phyloP scores from a whole-genome alignment of 2,329 filamentous ascomycete species.

The Ophidiomyces ophidiicola region DNA sequence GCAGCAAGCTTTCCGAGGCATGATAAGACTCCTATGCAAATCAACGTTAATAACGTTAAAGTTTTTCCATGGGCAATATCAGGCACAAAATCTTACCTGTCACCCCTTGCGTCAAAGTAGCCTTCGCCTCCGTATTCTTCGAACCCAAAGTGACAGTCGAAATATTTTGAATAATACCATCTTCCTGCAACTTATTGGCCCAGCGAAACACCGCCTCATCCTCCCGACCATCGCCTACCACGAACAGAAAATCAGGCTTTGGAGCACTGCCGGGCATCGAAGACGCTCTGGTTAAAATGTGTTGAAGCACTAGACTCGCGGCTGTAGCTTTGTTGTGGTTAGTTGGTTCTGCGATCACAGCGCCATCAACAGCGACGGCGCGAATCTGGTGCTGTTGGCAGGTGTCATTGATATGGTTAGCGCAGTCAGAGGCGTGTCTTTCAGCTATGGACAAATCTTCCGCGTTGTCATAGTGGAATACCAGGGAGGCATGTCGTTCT shows the following conservation, averaged over 20 bases:
- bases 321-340: conserved; percentile 83
- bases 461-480: conserved; percentile 79
- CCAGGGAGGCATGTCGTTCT: conserved; percentile 77
- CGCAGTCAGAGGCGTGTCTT: conserved; percentile 76
- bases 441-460: conserved; percentile 64
- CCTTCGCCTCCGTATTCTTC: conserved; percentile 75
- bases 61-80: conserved; percentile 2
- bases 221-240: conserved; percentile 80
- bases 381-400: conserved; percentile 74
- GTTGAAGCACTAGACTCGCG: conserved; percentile 58
- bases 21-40: conserved; percentile 20
- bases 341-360: conserved; percentile 70
- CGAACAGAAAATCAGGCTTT: conserved; percentile 70
- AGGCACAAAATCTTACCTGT: conserved; percentile 50
- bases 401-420: conserved; percentile 88
- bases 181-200: conserved; percentile 63
- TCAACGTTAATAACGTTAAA: conserved; percentile 13
- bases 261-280: conserved; percentile 25
- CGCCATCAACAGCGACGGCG: conserved; percentile 67
- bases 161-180: conserved; percentile 52
- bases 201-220: conserved; percentile 91
- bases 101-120: conserved; percentile 79
- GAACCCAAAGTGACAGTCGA: conserved; percentile 77
- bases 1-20: conserved; percentile 16
- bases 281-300: conserved; percentile 47